Evolutionary conservation across 768 basidiomycete genomes (phyloP).

Genomic region (Mycena vitilis): DNA sequence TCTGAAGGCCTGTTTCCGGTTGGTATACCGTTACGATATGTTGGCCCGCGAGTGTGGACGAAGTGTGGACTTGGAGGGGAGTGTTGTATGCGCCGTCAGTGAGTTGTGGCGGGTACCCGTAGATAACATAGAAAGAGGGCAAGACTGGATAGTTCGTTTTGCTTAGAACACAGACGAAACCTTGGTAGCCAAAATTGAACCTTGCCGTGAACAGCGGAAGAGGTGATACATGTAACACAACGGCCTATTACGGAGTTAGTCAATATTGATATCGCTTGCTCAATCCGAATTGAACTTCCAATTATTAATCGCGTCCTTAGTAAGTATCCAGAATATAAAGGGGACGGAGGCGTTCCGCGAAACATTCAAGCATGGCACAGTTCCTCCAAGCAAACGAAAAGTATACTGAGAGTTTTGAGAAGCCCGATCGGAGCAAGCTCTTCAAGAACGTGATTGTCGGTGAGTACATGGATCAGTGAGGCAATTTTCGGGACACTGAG

Average conservation of each 20-base stretch:
- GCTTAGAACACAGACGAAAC: background rate
- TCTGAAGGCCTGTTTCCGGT: constrained; percentile 48
- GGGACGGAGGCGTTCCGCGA: too few relatives aligned
- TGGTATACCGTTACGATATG: constrained; percentile 54
- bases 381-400: too few relatives aligned
- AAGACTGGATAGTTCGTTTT: constrained; percentile 17
- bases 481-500: background rate
- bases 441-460: constrained; percentile 54
- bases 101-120: constrained; percentile 14
- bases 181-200: too few relatives aligned
- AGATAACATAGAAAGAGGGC: constrained; percentile 10
- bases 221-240: too few relatives aligned
- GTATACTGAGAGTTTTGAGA: constrained; percentile 52
- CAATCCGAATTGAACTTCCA: too few relatives aligned
- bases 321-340: too few relatives aligned
- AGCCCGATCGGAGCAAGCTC: constrained; percentile 46
- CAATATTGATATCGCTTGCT: too few relatives aligned
- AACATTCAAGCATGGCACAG: too few relatives aligned
- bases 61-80: constrained; percentile 45
- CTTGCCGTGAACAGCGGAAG: too few relatives aligned
- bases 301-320: too few relatives aligned
- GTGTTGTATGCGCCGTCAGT: constrained; percentile 27
- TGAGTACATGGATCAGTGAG: constrained; percentile 35
- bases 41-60: constrained; percentile 49
- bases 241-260: too few relatives aligned